A percentile compares a stretch with the other conserved stretches of the same genome.
Conservation (phyloP, 345 rosid genomes). For the Trapa bicornis region DNA sequence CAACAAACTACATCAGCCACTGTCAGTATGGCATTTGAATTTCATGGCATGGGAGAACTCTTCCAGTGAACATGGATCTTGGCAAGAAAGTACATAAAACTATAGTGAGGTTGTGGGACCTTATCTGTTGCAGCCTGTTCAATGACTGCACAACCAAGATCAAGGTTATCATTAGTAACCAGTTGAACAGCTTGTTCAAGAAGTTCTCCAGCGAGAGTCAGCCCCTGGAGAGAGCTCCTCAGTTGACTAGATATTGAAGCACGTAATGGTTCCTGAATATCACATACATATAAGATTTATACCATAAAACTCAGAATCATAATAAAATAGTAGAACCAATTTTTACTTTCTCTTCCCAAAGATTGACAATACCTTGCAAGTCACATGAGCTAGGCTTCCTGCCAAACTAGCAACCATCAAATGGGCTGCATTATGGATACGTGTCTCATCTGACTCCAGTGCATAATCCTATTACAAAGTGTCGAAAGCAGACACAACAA, state of each 20-base stretch:
- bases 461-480: constrained; percentile 57
- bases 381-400: constrained; percentile 96
- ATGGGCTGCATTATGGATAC: constrained; percentile 86
- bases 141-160: constrained; percentile 94
- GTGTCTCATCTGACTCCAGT: constrained; percentile 78
- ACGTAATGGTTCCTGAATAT: constrained; percentile 78
- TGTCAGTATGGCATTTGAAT: background rate
- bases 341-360: background rate
- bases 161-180: constrained; percentile 97
- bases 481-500: background rate
- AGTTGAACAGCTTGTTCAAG: constrained; percentile 91
- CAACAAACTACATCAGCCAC: background rate
- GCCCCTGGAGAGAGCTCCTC: constrained; percentile 65
- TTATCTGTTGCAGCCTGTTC: constrained; percentile 96
- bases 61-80: background rate
- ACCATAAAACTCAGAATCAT: background rate
- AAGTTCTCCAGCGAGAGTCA: constrained; percentile 45
- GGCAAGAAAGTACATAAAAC: background rate
- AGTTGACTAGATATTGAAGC: constrained; percentile 76
- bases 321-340: background rate
- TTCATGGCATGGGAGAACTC: background rate
- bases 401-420: constrained; percentile 99
- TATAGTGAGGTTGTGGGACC: constrained; percentile 25
- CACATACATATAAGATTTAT: constrained; percentile 9
- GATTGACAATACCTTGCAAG: constrained; percentile 69